Evolutionary conservation across 148 eudicot species (phyloP).

Genomic region (Nepenthes mirabilis): DNA sequence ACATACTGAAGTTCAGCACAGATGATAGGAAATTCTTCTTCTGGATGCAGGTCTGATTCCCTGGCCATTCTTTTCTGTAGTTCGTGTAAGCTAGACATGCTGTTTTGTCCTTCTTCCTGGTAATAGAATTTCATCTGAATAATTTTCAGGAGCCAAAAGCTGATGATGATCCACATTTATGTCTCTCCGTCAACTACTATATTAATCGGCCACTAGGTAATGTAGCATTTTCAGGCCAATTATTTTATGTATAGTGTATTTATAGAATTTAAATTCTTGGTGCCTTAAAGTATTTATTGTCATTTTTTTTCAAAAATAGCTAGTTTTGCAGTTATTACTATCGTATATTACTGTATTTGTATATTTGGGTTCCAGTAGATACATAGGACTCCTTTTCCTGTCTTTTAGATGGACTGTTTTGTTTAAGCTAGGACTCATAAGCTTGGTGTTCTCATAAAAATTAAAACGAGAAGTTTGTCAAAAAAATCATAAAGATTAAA

Average conservation of each 20-base stretch:
- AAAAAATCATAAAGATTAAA: no score
- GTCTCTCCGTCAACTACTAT: constrained; percentile 64
- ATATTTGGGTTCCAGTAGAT: not conserved
- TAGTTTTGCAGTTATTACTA: not conserved
- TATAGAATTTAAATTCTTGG: not conserved
- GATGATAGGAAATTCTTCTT: constrained; percentile 92
- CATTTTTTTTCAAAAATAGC: not conserved
- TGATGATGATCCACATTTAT: constrained; percentile 55
- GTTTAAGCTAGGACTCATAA: no score
- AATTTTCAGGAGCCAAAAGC: constrained; percentile 59
- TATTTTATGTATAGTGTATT: not conserved
- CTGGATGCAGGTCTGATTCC: constrained; percentile 77
- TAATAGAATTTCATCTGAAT: not conserved
- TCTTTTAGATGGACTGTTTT: no score
- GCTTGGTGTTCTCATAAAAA: no score
- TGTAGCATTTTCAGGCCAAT: no score
- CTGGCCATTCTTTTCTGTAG: not conserved
- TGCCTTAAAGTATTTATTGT: not conserved
- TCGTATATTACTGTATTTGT: not conserved
- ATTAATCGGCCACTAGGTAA: constrained; percentile 75
- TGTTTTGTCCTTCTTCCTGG: not conserved
- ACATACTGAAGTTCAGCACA: constrained; percentile 79
- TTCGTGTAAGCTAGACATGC: not conserved
- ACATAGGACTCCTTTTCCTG: no score
- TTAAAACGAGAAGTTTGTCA: no score